Base-by-base conservation (phyloP, 2,329 filamentous ascomycete genomes). In the Claviceps sp. region DNA sequence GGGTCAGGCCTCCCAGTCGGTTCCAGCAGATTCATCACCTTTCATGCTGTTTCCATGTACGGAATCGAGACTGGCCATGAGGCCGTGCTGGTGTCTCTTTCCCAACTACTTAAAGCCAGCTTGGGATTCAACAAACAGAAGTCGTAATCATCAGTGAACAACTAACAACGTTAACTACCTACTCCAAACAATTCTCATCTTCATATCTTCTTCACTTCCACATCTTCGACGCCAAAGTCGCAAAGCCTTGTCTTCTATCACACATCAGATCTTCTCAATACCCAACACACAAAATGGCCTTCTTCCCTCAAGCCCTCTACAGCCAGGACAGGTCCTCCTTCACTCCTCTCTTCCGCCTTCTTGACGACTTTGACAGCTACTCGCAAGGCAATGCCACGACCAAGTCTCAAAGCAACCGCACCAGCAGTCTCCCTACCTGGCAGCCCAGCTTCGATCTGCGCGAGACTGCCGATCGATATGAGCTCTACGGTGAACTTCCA, bases 401-500 rank as follows among this genome's bases (percentile, higher is more conserved):
- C 45, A 58, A 59, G 48, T 61, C 60, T 37, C 61, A 61, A 47
- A 52, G 54, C 30, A 57, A 55, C 48, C 64, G 61, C 34, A 60
- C 61, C 46, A 52, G 54, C 30, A 58, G 56, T 53, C 58, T 76
- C 47, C 73, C 72, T 47, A 72, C 77, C 62, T 90, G 89, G 77
- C 77, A 79, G 53, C 87, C 87, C 51, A 85, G 82, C 68, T 91
- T 91, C 63, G 87, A 91, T 61, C 75, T 90, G 55, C 82, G 79
- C 65, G 87, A 93, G 71, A 78, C 77, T 13, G 76, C 77, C 55
- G 69, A 79, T 5, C 65, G 72, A 56, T 91, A 89, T 63, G 83
- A 91, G 68, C 82, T 91, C 20, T 81, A 90, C 60, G 87, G 87
- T 61, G 87, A 91, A 67, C 79, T 91, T 5, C 83, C 87, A 0